These are phyloP conservation scores for Neurospora sp. DNA, from an alignment of 495 filamentous ascomycete species.

Conservation along the genomic window DNA sequence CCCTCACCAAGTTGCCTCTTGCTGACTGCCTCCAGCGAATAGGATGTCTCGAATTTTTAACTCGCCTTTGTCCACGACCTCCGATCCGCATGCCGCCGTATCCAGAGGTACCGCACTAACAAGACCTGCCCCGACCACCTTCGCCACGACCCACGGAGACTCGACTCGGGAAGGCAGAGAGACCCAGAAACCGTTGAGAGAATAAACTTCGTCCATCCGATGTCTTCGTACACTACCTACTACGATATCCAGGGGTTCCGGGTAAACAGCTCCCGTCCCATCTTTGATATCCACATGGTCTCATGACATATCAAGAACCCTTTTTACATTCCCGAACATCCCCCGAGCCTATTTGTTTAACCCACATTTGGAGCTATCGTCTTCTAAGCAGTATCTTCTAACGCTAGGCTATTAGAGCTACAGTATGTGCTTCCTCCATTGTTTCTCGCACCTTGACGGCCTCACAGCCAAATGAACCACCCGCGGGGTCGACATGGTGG, in stretches of 20 bases:
- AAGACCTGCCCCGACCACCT: not conserved
- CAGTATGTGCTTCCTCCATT: not conserved
- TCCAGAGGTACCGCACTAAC: not conserved
- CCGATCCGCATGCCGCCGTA: not conserved
- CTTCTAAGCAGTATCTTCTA: no score
- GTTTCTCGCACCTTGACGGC: not conserved
- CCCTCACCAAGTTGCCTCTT: constrained; percentile 14
- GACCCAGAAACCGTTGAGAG: not conserved
- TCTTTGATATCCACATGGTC: not conserved
- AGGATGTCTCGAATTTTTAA: constrained; percentile 18
- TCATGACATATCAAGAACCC: not conserved
- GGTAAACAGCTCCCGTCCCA: not conserved
- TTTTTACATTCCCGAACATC: not conserved
- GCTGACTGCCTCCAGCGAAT: constrained; percentile 19
- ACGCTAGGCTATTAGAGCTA: no score
- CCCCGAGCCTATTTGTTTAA: not conserved
- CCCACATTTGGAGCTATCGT: not conserved
- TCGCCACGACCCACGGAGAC: not conserved
- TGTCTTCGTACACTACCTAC: not conserved
- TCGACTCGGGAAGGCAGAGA: not conserved
- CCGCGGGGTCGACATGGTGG: not conserved
- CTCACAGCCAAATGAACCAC: not conserved
- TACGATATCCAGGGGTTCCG: not conserved
- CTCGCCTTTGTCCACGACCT: not conserved
- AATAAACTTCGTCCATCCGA: not conserved